Conservation (phyloP, 768 basidiomycete species). For the Bullera alba region DNA sequence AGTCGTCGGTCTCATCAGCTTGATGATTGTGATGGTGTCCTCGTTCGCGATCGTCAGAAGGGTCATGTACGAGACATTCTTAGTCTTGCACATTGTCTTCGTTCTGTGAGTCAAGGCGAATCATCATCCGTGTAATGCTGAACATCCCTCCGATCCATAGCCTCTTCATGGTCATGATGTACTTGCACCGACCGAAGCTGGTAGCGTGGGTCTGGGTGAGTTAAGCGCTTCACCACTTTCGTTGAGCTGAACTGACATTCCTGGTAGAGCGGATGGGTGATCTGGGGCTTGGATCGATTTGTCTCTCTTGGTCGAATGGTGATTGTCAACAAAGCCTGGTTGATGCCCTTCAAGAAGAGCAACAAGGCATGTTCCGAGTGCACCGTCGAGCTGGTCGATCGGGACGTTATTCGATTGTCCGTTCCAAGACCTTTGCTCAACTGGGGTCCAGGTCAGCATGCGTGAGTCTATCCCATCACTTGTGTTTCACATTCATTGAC, state of each 20-base stretch:
- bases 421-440: background rate
- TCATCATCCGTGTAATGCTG: background rate
- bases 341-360: background rate
- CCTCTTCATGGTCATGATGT: background rate
- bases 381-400: conserved; percentile 5
- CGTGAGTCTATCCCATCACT: conserved; percentile 3
- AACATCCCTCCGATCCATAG: background rate
- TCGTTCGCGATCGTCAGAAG: conserved; percentile 19
- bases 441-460: conserved; percentile 1
- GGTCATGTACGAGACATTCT: conserved; percentile 30
- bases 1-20: conserved; percentile 12
- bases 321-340: conserved; percentile 33
- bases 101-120: conserved; percentile 10
- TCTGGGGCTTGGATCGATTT: background rate
- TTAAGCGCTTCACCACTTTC: background rate
- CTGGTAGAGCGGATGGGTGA: background rate
- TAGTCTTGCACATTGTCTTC: conserved; percentile 30
- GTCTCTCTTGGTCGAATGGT: conserved; percentile 2
- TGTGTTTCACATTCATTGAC: background rate
- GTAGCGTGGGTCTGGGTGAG: background rate
- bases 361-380: background rate
- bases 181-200: background rate
- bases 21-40: conserved; percentile 11
- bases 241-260: background rate
- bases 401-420: conserved; percentile 7